phyloP scores from a whole-genome alignment of 257 asterid genomes.

The Gentiana macrophylla region DNA sequence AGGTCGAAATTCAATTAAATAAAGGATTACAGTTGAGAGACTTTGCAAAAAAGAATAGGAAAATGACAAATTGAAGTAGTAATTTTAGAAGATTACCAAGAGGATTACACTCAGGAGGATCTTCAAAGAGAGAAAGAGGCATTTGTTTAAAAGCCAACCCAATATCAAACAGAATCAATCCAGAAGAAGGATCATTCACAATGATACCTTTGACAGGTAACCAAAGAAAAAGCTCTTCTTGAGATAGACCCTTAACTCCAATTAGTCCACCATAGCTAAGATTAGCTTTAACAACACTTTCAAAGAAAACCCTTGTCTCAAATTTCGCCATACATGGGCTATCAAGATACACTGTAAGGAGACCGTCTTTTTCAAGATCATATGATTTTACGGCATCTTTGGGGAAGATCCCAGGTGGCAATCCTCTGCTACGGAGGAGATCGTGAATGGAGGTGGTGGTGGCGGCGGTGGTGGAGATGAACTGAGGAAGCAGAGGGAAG shows the following conservation, averaged over 20 bases:
- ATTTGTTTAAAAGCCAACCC: slow-evolving; percentile 81
- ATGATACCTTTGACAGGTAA: slow-evolving; percentile 80
- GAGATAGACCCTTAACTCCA: slow-evolving; percentile 72
- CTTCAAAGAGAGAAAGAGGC: slow-evolving; percentile 80
- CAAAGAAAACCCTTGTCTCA: slow-evolving; percentile 62
- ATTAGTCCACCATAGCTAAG: slow-evolving; percentile 71
- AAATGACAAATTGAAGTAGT: neutral
- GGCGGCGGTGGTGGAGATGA: slow-evolving; percentile 8
- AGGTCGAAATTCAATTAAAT: no score
- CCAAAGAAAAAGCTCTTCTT: slow-evolving; percentile 86
- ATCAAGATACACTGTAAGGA: slow-evolving; percentile 52
- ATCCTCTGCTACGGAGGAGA: slow-evolving; percentile 58
- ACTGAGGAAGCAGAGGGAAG: slow-evolving; percentile 14
- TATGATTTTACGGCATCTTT: slow-evolving; percentile 59
- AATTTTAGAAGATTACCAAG: slow-evolving; percentile 25
- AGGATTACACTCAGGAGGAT: slow-evolving; percentile 71
- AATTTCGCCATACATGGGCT: slow-evolving; percentile 71
- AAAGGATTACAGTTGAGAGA: neutral
- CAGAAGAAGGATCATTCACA: slow-evolving; percentile 72
- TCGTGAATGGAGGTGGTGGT: slow-evolving; percentile 39
- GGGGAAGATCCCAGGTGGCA: slow-evolving; percentile 79
- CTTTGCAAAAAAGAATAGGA: neutral
- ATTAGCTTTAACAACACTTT: slow-evolving; percentile 66
- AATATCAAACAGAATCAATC: slow-evolving; percentile 69
- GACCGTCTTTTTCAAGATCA: slow-evolving; percentile 42